A percentile compares a stretch with the other conserved stretches of the same genome.
These are phyloP conservation scores for Kodamaea nitidulidarum DNA, from an alignment of 805 yeast genomes.

Conservation along the genomic window DNA sequence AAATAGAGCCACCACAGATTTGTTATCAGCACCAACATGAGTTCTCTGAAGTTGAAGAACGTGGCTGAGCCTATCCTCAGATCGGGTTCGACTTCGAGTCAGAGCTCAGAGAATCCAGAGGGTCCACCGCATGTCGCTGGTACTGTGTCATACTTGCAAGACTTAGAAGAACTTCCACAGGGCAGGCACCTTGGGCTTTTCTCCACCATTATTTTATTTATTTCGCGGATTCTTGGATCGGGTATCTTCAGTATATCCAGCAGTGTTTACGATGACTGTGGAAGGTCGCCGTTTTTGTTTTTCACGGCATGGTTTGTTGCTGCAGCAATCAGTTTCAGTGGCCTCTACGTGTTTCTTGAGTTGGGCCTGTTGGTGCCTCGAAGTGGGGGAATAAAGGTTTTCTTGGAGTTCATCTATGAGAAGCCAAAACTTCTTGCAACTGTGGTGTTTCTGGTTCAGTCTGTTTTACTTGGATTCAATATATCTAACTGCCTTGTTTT, in stretches of 20 bases:
- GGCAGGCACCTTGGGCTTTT: constrained; percentile 72
- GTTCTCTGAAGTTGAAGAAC: background rate
- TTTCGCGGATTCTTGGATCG: constrained; percentile 70
- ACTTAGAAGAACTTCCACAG: constrained; percentile 57
- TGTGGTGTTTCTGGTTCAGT: constrained; percentile 46
- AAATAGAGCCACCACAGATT: constrained; percentile 4
- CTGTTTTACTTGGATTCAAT: constrained; percentile 52
- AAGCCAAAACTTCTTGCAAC: constrained; percentile 55
- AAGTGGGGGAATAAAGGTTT: constrained; percentile 74
- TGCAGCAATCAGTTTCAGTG: constrained; percentile 60
- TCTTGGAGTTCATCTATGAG: constrained; percentile 62
- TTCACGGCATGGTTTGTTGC: constrained; percentile 62
- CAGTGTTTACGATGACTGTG: constrained; percentile 61
- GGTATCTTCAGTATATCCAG: constrained; percentile 76
- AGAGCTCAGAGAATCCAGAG: background rate
- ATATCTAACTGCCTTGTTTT: constrained; percentile 55
- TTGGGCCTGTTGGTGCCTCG: constrained; percentile 68
- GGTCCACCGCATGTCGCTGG: constrained; percentile 2
- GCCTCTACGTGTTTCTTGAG: constrained; percentile 63
- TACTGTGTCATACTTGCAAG: constrained; percentile 21
- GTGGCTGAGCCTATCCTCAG: background rate
- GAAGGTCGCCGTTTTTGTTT: constrained; percentile 61
- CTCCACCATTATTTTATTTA: constrained; percentile 59
- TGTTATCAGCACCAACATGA: constrained; percentile 9
- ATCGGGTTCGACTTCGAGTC: background rate